A percentile compares a stretch with the other conserved stretches of the same genome.
phyloP scores from a whole-genome alignment of 306 rosid genomes.

The Lathyrus tuberosus region DNA sequence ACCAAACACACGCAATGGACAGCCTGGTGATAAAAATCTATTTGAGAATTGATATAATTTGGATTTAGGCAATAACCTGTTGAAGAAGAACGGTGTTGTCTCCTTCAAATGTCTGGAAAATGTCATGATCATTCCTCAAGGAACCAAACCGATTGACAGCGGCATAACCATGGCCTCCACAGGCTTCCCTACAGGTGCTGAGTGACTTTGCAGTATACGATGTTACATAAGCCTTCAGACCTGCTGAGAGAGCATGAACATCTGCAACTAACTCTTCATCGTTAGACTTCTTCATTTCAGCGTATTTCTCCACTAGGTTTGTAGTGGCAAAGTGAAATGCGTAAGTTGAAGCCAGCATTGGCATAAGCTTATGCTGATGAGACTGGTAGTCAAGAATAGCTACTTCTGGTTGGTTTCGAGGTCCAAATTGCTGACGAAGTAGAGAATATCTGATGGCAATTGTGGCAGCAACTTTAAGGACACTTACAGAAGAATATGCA shows the following conservation, averaged over 20 bases:
- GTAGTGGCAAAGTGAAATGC: conserved; percentile 83
- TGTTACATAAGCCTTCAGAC: conserved; percentile 90
- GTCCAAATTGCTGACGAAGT: conserved; percentile 96
- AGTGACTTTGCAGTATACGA: conserved; percentile 87
- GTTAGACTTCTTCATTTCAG: conserved; percentile 78
- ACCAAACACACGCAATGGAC: conserved; percentile 1
- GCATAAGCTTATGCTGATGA: conserved; percentile 98
- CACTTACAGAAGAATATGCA: conserved; percentile 89
- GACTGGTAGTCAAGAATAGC: conserved; percentile 93
- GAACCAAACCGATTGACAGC: conserved; percentile 87
- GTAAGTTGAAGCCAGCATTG: conserved; percentile 94
- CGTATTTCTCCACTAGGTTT: conserved; percentile 73
- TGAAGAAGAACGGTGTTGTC: conserved; percentile 98
- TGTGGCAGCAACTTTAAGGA: conserved; percentile 76
- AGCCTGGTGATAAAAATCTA: conserved; percentile 25
- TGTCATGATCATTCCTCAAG: conserved; percentile 96
- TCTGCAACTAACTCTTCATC: conserved; percentile 84
- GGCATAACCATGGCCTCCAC: conserved; percentile 99
- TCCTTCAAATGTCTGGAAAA: conserved; percentile 98
- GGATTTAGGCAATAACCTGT: conserved; percentile 62
- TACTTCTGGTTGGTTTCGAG: conserved; percentile 91
- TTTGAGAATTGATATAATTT: conserved; percentile 20
- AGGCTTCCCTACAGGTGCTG: conserved; percentile 93
- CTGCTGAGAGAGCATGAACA: conserved; percentile 90
- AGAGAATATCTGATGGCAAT: conserved; percentile 88